Base-by-base conservation (phyloP, 441 rosid genomes). In the Pelargonium fulgidum region DNA sequence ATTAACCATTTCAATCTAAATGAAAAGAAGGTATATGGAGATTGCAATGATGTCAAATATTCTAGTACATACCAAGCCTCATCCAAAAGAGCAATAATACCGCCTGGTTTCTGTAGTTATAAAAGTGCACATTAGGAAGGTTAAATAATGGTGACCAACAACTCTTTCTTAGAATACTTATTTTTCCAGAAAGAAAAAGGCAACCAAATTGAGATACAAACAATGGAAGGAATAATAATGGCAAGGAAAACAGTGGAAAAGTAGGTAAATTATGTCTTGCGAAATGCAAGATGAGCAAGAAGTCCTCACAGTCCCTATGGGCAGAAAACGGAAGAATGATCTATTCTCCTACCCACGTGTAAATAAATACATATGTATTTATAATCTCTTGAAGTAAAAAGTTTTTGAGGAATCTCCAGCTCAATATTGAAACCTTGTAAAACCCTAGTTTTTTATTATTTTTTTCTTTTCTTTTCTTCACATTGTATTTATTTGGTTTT, bases 21-120 rank as follows among this genome's bases (percentile, higher is more conserved):
- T 56, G n/a, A 48, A 74, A 70, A 65, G 70, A 74, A 70, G 58
- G 64, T 71, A 66, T 20, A 26, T 41, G 44, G 54, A 11, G 47
- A 48, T 29, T 10, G 66, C 62, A 66, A 29, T 12, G 19, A 29
- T 22, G 22, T 1, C 33, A 22, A 62, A 19, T 64, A 65, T 59
- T 72, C 16, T 3, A 70, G 66, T 65, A 76, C 91, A 73, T 88
- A 90, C 99, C 99, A 95, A 44, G 99, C 99, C 81, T 95, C 97
- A 62, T 95, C 99, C 41, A 92, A 84, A 80, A 92, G 97, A 75
- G 99, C 95, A 79, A 95, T 82, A 78, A 95, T 89, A 73, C 99
- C 98, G 12, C 99, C 97, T 19, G 99, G 97, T 88, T 92, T 95
- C 98, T 95, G 93, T 73, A 83, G 82, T 74, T 68, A 74, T 14